These are phyloP conservation scores for Serpula lacrymans DNA, from an alignment of 768 basidiomycete species.

Conservation along the genomic window DNA sequence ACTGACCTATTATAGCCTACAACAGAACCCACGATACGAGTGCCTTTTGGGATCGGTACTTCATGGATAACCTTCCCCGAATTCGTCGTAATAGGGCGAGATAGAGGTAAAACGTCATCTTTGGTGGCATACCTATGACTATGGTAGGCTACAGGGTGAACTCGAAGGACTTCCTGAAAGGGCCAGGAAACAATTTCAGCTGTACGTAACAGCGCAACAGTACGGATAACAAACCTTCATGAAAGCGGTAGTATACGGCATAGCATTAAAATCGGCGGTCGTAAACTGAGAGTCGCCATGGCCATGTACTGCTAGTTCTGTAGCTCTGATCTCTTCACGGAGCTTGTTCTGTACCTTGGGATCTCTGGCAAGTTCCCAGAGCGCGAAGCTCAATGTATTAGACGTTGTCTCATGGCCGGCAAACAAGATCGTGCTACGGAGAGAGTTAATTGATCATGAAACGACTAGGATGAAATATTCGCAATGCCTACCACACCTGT, in stretches of 20 bases:
- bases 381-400: conserved; percentile 54
- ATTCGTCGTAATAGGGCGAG: conserved; percentile 44
- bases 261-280: conserved; percentile 42
- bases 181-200: background rate
- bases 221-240: conserved; percentile 33
- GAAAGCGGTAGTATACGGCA: conserved; percentile 47
- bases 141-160: conserved; percentile 49
- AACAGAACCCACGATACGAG: conserved; percentile 49
- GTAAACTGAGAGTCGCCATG: conserved; percentile 38
- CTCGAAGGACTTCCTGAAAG: conserved; percentile 43
- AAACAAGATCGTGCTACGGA: conserved; percentile 36
- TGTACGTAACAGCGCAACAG: background rate
- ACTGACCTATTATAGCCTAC: conserved; percentile 51
- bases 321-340: conserved; percentile 48
- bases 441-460: background rate
- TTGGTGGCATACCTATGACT: conserved; percentile 45
- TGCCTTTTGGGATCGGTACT: conserved; percentile 48
- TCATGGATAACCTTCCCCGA: conserved; percentile 42
- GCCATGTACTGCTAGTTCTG: conserved; percentile 21
- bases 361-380: conserved; percentile 59
- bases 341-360: conserved; percentile 58
- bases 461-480: background rate
- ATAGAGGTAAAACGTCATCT: conserved; percentile 60
- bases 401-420: conserved; percentile 63
- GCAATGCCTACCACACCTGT: conserved; percentile 17